A percentile compares a stretch with the other conserved stretches of the same genome.
These are phyloP conservation scores for Mycena floridula DNA, from an alignment of 768 basidiomycete genomes.

Conservation along the genomic window DNA sequence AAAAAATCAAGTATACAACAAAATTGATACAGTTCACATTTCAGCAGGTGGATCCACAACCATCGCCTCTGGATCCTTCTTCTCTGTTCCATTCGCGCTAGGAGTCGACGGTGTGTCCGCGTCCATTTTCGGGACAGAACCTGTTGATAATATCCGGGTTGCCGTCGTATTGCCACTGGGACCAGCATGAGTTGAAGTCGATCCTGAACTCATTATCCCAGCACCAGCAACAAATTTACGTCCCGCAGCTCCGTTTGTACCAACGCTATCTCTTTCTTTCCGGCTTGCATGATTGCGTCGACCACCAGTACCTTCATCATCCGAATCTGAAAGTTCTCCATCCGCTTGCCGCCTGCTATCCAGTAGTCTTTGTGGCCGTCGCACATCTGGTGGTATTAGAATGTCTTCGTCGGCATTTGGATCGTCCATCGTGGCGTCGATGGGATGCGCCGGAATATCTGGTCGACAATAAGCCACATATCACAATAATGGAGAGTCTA, in stretches of 20 bases:
- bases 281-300: constrained; percentile 63
- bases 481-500: constrained; percentile 1
- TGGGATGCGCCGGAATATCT: constrained; percentile 83
- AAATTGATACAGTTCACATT: background rate
- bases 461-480: background rate
- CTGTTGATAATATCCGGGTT: constrained; percentile 31
- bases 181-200: constrained; percentile 59
- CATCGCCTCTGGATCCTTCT: background rate
- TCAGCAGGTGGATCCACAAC: background rate
- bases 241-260: constrained; percentile 23
- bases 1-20: too few species aligned
- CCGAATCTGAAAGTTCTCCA: constrained; percentile 92
- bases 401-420: constrained; percentile 74
- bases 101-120: constrained; percentile 28
- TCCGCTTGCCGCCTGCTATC: constrained; percentile 82
- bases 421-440: constrained; percentile 82
- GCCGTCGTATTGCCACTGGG: constrained; percentile 66
- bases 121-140: constrained; percentile 30
- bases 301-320: constrained; percentile 92
- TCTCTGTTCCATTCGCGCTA: background rate
- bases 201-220: constrained; percentile 65
- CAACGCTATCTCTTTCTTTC: constrained; percentile 43
- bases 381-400: constrained; percentile 65
- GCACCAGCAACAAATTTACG: constrained; percentile 61
- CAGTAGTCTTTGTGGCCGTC: constrained; percentile 69